Percentiles rank a stretch among this genome's conserved stretches.
Evolutionary conservation across 805 yeast genomes (phyloP).

Genomic region (Candida nitratophila): DNA sequence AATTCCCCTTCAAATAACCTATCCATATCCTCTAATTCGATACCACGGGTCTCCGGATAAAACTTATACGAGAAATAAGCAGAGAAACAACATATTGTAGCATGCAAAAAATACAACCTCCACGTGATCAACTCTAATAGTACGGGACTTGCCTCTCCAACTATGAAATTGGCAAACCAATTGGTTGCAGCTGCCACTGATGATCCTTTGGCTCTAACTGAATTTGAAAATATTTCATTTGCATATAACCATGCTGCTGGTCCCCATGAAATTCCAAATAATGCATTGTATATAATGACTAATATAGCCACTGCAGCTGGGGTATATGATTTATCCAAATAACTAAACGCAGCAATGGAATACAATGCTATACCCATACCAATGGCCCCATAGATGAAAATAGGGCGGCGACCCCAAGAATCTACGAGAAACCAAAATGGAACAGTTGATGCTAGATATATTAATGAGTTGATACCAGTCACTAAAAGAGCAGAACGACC

Average conservation of each 20-base stretch:
- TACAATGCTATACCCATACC: constrained; percentile 66
- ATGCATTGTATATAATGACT: constrained; percentile 72
- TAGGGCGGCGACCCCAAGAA: constrained; percentile 78
- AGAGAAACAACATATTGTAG: constrained; percentile 48
- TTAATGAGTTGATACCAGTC: constrained; percentile 70
- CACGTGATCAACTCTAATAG: constrained; percentile 69
- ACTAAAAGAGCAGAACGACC: constrained; percentile 78
- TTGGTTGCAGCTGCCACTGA: constrained; percentile 82
- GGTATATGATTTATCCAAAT: constrained; percentile 43
- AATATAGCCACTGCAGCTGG: constrained; percentile 66
- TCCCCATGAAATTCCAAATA: constrained; percentile 87
- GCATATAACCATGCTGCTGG: constrained; percentile 86
- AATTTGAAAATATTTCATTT: constrained; percentile 74
- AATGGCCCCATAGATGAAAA: constrained; percentile 66
- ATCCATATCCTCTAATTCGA: constrained; percentile 48
- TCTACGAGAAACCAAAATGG: constrained; percentile 89
- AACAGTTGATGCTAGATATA: constrained; percentile 58
- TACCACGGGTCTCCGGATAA: constrained; percentile 50
- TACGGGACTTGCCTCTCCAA: constrained; percentile 86
- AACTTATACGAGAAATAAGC: constrained; percentile 38
- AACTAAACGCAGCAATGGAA: constrained; percentile 54
- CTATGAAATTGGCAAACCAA: constrained; percentile 85
- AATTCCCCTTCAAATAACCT: constrained; percentile 30
- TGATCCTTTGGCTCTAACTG: constrained; percentile 82
- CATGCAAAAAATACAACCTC: constrained; percentile 76